Evolutionary conservation across 306 rosid genomes (phyloP), one percentile per base, ranked within the genome.

Genomic region (Citrullus colocynthis): DNA sequence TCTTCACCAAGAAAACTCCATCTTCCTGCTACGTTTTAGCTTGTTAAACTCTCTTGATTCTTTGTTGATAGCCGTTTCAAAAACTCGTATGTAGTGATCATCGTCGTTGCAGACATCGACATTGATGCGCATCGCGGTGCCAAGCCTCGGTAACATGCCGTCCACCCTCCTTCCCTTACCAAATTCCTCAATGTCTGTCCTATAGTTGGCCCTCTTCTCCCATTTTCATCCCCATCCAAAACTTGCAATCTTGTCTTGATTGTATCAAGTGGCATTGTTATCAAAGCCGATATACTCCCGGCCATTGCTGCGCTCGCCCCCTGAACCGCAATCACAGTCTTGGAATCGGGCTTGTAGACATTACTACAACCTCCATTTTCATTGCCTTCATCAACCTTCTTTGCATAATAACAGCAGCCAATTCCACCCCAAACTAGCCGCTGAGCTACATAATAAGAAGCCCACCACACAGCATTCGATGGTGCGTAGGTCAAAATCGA

Each of bases 231-330:
- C 15, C 95, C 90, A 34, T 93, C 95, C 85, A 93, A 78, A 78
- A 93, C 95, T 48, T 93, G 98, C 82, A 93, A 82, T 79, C 98
- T 87, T 4, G 98, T 93, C 82, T 93, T 93, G 71, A 93, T 90
- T 1, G 98, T 93, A 69, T 93, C 98, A 4, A 93, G 79, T 1
- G 98, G 98, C 97, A 91, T 93, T 73, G 98, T 93, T 30, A 93
- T 89, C 67, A 93, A 78, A 39, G 98, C 98, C 0, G 98, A 87
- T 82, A 93, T 80, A 9, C 98, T 92, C 17, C 97, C 98, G 0
- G 95, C 98, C 94, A 93, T 87, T 24, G 97, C 97, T 78, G 98
- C 98, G 80, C 98, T 91, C 66, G 85, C 89, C 58, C 98, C 98
- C 81, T 93, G 98, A 81, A 93, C 97, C 18, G 91, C 96, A 87